Evolutionary conservation across 148 eudicot species (phyloP).

Genomic region (Selenicereus undatus): DNA sequence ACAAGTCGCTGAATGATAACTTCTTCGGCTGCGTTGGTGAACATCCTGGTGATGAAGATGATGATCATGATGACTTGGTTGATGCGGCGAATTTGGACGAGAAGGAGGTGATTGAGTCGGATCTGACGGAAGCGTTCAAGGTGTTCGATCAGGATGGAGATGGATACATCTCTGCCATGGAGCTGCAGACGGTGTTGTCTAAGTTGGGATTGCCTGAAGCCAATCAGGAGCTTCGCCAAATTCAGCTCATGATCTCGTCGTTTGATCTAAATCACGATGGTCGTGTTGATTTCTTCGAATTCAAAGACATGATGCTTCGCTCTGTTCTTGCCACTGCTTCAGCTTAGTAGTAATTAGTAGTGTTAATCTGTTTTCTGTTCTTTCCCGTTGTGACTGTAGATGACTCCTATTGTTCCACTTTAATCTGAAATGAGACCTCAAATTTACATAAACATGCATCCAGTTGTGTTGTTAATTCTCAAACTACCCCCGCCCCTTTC

Average conservation of each 20-base stretch:
- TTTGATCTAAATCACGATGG: constrained; percentile 71
- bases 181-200: constrained; percentile 55
- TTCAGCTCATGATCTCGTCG: constrained; percentile 67
- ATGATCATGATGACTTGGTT: not conserved
- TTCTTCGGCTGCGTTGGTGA: constrained; percentile 34
- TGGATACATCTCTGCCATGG: constrained; percentile 79
- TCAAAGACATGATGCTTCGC: constrained; percentile 80
- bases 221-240: constrained; percentile 41
- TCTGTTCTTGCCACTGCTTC: constrained; percentile 34
- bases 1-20: constrained; percentile 46
- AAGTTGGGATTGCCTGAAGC: constrained; percentile 72
- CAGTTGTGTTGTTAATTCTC: too few species aligned
- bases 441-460: not conserved
- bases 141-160: constrained; percentile 90
- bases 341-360: not conserved
- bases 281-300: constrained; percentile 70
- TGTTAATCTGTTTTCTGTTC: not conserved
- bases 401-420: not conserved
- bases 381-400: not conserved
- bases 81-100: not conserved
- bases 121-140: constrained; percentile 74
- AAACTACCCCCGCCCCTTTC: too few species aligned
- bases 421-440: not conserved
- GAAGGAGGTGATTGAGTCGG: constrained; percentile 44
- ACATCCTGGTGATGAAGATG: not conserved